Evolutionary conservation across 176 grass and related monocot species (phyloP).

Genomic region (Phragmites australis): DNA sequence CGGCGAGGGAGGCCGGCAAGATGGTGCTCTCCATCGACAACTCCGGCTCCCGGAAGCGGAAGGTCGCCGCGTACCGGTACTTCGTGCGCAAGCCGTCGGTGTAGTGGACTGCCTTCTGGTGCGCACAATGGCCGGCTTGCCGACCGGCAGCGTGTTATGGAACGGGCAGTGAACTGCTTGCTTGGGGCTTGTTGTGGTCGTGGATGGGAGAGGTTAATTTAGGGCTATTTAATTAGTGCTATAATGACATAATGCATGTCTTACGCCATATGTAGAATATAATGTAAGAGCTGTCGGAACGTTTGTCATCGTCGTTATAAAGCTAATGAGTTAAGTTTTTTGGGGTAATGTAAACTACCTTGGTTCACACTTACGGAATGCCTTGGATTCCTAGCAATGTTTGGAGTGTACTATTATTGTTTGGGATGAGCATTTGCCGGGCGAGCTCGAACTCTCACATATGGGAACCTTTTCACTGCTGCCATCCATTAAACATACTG

Average conservation of each 20-base stretch:
- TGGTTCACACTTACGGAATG: neutral
- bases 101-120: neutral
- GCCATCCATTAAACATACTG: too few species aligned
- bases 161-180: neutral
- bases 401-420: neutral
- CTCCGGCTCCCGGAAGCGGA: conserved; percentile 72
- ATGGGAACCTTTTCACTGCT: too few species aligned
- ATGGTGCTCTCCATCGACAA: conserved; percentile 95
- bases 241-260: conserved; percentile 51
- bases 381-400: neutral
- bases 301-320: conserved; percentile 46
- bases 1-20: conserved; percentile 78
- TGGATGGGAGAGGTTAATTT: conserved; percentile 8
- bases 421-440: neutral
- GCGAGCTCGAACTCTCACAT: too few species aligned
- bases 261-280: conserved; percentile 60
- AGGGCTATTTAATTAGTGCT: conserved; percentile 39
- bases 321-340: conserved; percentile 53
- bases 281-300: conserved; percentile 47
- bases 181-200: neutral
- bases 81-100: conserved; percentile 74
- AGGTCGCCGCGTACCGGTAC: conserved; percentile 93
- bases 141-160: neutral
- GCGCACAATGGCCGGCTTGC: conserved; percentile 21
- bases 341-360: neutral